These are phyloP conservation scores for Lyophyllum shimeji DNA, from an alignment of 768 basidiomycete genomes.

Conservation along the genomic window DNA sequence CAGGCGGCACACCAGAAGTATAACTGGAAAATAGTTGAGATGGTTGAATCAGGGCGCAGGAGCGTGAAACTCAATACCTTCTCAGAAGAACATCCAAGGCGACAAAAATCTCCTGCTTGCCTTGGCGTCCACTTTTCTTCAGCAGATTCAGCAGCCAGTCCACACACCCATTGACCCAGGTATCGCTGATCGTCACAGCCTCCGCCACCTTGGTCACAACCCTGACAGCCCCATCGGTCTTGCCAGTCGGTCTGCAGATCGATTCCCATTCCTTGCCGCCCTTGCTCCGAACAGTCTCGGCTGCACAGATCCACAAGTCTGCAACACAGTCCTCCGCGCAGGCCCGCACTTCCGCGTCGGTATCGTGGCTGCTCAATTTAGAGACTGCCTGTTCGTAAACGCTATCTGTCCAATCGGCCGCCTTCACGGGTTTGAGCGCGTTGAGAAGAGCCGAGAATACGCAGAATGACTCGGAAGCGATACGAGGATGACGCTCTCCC, in stretches of 20 bases:
- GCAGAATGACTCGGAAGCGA: conserved; percentile 86
- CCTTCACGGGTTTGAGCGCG: conserved; percentile 67
- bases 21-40: conserved; percentile 26
- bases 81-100: conserved; percentile 72
- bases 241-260: conserved; percentile 68
- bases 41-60: not conserved
- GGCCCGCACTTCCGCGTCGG: conserved; percentile 87
- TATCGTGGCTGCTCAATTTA: conserved; percentile 75
- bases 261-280: conserved; percentile 79
- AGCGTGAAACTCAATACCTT: conserved; percentile 46
- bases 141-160: conserved; percentile 76
- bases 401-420: conserved; percentile 63
- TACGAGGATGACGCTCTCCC: conserved; percentile 82
- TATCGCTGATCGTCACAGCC: conserved; percentile 66
- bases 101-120: conserved; percentile 78
- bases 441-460: conserved; percentile 83
- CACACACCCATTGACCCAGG: conserved; percentile 81
- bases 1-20: conserved; percentile 45
- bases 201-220: conserved; percentile 84
- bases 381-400: conserved; percentile 75
- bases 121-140: conserved; percentile 74
- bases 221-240: conserved; percentile 73
- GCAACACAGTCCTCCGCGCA: conserved; percentile 83
- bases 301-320: conserved; percentile 85
- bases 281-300: conserved; percentile 64